Evolutionary conservation across 163 green algal genomes (phyloP).

Genomic region (Scenedesmus sp.): DNA sequence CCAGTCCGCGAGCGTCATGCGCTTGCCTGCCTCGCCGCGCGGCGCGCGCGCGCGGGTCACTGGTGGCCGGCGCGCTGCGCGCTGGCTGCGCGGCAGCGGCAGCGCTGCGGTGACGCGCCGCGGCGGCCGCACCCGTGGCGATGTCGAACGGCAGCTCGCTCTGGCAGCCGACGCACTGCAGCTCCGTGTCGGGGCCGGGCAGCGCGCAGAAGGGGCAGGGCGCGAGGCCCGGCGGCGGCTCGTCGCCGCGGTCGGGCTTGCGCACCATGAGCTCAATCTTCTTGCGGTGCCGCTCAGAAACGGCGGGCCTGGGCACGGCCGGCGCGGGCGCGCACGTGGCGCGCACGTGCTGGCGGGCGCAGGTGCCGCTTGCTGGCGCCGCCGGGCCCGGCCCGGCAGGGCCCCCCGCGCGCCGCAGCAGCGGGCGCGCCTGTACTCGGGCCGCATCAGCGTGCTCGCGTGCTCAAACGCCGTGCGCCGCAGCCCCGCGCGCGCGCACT

Average conservation of each 20-base stretch:
- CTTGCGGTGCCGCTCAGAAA: slow-evolving; percentile 74
- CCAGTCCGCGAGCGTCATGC: slow-evolving; percentile 76
- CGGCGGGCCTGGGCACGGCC: slow-evolving; percentile 49
- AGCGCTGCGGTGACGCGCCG: neutral
- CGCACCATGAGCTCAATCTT: slow-evolving; percentile 86
- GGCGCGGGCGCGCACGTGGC: neutral
- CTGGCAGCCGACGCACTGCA: slow-evolving; percentile 70
- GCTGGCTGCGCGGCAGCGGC: neutral
- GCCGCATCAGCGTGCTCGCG: slow-evolving; percentile 79
- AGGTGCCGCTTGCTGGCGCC: neutral
- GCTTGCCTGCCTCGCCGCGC: too few relatives aligned
- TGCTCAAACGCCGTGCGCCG: slow-evolving; percentile 82
- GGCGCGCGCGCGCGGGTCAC: too few relatives aligned
- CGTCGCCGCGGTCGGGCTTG: slow-evolving; percentile 69
- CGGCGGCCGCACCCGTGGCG: slow-evolving; percentile 60
- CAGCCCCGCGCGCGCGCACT: slow-evolving; percentile 83
- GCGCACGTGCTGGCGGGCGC: neutral
- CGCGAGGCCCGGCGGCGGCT: slow-evolving; percentile 58
- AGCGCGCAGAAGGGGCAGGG: slow-evolving; percentile 73
- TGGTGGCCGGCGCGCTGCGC: too few relatives aligned
- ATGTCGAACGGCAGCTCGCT: slow-evolving; percentile 76
- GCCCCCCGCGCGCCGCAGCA: too few relatives aligned
- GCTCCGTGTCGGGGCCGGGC: slow-evolving; percentile 61
- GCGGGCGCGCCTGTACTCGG: slow-evolving; percentile 73
- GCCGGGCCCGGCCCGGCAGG: too few relatives aligned